phyloP scores from a whole-genome alignment of 495 filamentous ascomycete genomes.

The Penicillium atrosanguineum region DNA sequence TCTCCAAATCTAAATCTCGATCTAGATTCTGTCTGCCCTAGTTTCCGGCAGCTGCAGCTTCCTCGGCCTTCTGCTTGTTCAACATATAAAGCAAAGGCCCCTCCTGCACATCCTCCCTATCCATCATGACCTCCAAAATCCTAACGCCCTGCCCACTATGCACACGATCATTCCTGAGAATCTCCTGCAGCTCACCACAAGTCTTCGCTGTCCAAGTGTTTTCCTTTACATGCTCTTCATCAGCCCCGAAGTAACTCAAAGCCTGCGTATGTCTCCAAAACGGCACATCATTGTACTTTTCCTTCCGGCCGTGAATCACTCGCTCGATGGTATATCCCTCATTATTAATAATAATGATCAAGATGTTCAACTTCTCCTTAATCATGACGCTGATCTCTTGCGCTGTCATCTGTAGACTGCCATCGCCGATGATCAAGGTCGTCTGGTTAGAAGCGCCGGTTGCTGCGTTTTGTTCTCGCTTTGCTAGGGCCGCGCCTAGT shows the following conservation, averaged over 20 bases:
- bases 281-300: constrained; percentile 69
- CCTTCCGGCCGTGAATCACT: constrained; percentile 70
- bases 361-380: constrained; percentile 61
- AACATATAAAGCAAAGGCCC: constrained; percentile 27
- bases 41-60: constrained; percentile 5
- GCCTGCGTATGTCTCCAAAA: constrained; percentile 59
- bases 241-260: constrained; percentile 42
- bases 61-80: constrained; percentile 26
- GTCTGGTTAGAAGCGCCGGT: constrained; percentile 26
- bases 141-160: constrained; percentile 38
- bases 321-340: constrained; percentile 77
- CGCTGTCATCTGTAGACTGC: constrained; percentile 72
- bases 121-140: constrained; percentile 47
- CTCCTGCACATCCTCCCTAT: constrained; percentile 38
- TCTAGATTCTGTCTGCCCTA: background rate
- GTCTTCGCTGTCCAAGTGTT: constrained; percentile 32
- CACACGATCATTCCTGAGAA: constrained; percentile 32
- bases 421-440: constrained; percentile 80
- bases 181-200: constrained; percentile 34
- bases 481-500: constrained; percentile 49
- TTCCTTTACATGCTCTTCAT: constrained; percentile 22
- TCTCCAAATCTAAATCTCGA: background rate
- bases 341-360: constrained; percentile 75
- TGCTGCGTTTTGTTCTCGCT: constrained; percentile 29
- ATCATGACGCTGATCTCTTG: constrained; percentile 81